Evolutionary conservation across 2,329 filamentous ascomycete genomes (phyloP), one percentile per base, ranked within the genome.

Genomic region (Xylariomycetidae sp.): DNA sequence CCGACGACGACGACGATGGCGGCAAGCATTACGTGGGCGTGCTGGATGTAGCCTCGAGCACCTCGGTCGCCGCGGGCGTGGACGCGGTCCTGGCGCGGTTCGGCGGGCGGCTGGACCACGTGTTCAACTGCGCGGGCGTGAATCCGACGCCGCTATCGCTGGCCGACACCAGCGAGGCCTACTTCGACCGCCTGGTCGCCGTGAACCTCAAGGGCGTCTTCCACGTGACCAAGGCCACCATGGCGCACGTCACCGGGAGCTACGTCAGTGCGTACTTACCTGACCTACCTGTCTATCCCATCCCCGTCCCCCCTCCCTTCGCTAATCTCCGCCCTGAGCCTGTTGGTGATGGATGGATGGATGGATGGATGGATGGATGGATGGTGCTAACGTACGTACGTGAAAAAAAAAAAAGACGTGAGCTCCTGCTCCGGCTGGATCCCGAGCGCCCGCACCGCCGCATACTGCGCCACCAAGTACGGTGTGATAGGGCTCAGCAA

Each of bases 181-280:
- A 68, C 43, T 70, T 60, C 52, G 59, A 66, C 40, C 62, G 57
- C 27, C 50, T 71, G 6, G 50, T 71, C 15, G 57, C 60, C 32
- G 60, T 59, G 0, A 71, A 71, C 37, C 42, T 71, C 9, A 60
- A 59, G 22, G 64, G 65, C 6, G 58, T 60, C 1, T 70, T 63
- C 40, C 61, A 65, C 37, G 53, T 68, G 3, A 68, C 63, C 2
- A 56, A 63, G 14, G 61, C 60, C 2, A 54, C 48, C 4, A 54
- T 64, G 1, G 63, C 65, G 7, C 55, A 67, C 35, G 37, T 64
- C 29, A 40, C 43, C 7, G 48, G 53, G 1, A 53, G 54, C 20
- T 58, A 64, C 20, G 57, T 63, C 13, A 66, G n/a, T n/a, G n/a
- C n/a, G n/a, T n/a, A n/a, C n/a, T n/a, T n/a, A n/a, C n/a, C n/a